Conservation (phyloP, 305 asterid species). For the Fraxinus paxiana region DNA sequence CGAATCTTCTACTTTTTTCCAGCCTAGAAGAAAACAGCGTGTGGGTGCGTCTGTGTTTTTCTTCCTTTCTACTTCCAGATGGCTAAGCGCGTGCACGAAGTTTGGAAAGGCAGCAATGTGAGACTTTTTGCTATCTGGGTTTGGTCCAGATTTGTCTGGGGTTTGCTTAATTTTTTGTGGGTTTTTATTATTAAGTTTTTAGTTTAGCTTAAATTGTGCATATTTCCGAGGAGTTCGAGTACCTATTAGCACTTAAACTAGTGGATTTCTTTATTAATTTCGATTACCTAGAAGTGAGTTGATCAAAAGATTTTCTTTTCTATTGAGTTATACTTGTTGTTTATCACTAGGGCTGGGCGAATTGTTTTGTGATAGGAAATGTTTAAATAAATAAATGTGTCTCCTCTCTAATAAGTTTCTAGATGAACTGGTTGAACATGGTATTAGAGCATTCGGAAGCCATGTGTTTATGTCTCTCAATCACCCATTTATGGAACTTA, state of each 20-base stretch:
- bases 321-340: background rate
- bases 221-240: conserved; percentile 11
- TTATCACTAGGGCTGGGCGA: background rate
- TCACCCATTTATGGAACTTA: conserved; percentile 5
- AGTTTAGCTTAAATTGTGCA: conserved; percentile 9
- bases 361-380: background rate
- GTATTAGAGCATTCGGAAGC: background rate
- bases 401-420: background rate
- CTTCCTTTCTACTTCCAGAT: conserved; percentile 32
- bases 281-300: background rate
- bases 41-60: conserved; percentile 23
- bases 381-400: background rate
- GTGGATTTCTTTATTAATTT: background rate
- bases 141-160: conserved; percentile 16
- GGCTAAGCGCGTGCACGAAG: conserved; percentile 92
- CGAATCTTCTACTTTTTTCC: conserved; percentile 52
- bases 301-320: background rate
- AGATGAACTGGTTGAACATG: background rate
- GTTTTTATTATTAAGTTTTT: conserved; percentile 6
- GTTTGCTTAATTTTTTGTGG: conserved; percentile 8
- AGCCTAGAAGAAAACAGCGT: conserved; percentile 32
- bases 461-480: background rate
- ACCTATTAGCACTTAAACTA: background rate
- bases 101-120: conserved; percentile 95
- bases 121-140: conserved; percentile 31